A percentile compares a stretch with the other conserved stretches of the same genome.
Conservation (phyloP, 73 alveolate genomes). For the Uronychia setigera region DNA sequence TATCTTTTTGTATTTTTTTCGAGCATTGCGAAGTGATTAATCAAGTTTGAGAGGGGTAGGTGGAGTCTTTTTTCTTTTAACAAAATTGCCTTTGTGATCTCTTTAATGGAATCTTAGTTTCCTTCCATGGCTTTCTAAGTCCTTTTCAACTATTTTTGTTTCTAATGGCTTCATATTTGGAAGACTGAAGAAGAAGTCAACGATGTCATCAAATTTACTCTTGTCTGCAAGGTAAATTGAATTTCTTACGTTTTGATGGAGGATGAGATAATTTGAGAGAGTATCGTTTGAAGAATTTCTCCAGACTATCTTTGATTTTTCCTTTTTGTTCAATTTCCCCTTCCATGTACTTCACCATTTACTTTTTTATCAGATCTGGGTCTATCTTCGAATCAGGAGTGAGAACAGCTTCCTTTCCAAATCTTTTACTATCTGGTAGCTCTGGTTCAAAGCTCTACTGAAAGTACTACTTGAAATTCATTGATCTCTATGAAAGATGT, state of each 20-base stretch:
- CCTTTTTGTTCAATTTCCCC: neutral
- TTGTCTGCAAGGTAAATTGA: neutral
- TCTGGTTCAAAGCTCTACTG: neutral
- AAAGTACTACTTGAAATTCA: neutral
- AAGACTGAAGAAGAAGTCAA: neutral
- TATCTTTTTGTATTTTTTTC: neutral
- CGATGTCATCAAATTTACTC: neutral
- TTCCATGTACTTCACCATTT: neutral
- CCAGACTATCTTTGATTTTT: neutral
- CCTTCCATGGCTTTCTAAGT: neutral
- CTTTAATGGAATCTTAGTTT: neutral
- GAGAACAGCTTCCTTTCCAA: neutral
- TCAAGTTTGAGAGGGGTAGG: neutral
- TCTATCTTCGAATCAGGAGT: neutral
- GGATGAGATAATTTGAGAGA: neutral
- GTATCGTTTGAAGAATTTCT: neutral
- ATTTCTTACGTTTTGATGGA: neutral
- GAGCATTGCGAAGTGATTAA: neutral
- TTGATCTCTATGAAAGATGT: neutral
- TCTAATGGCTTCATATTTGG: too few relatives aligned
- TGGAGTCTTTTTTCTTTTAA: neutral
- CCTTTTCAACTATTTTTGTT: neutral
- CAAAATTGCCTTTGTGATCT: neutral
- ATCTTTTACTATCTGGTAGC: neutral
- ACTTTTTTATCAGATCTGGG: neutral